Percentiles rank a stretch among this genome's conserved stretches.
Conservation (phyloP, 306 rosid genomes). For the Pyrus bretschneideri region DNA sequence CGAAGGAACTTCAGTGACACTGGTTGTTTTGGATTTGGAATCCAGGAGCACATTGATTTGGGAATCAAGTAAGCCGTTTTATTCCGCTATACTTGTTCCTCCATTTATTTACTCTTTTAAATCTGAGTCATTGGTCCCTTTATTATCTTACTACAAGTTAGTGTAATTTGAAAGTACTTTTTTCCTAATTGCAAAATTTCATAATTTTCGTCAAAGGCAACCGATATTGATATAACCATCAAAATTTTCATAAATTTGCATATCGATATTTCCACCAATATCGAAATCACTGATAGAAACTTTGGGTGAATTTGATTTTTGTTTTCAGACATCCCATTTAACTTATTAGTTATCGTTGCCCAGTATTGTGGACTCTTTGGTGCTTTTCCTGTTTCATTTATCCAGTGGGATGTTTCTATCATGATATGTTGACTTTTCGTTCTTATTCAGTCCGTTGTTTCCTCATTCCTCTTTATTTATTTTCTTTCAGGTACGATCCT, state of each 20-base stretch:
- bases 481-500: conserved; percentile 60
- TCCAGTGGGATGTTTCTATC: too few relatives aligned
- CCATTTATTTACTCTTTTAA: neutral
- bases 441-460: neutral
- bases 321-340: neutral
- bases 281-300: neutral
- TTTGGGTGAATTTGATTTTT: neutral
- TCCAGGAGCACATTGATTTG: conserved; percentile 80
- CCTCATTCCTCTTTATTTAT: neutral
- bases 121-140: neutral
- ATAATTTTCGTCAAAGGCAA: too few relatives aligned
- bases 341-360: neutral
- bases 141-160: neutral
- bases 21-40: conserved; percentile 83
- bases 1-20: conserved; percentile 81
- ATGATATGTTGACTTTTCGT: too few relatives aligned
- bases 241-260: too few relatives aligned
- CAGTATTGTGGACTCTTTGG: neutral
- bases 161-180: neutral
- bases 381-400: neutral
- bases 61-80: conserved; percentile 73
- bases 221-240: too few relatives aligned
- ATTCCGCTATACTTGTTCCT: neutral
- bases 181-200: neutral
- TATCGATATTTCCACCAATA: too few relatives aligned